These are phyloP conservation scores for Fallopia convolvulus DNA, from an alignment of 148 eudicot species.

Conservation along the genomic window DNA sequence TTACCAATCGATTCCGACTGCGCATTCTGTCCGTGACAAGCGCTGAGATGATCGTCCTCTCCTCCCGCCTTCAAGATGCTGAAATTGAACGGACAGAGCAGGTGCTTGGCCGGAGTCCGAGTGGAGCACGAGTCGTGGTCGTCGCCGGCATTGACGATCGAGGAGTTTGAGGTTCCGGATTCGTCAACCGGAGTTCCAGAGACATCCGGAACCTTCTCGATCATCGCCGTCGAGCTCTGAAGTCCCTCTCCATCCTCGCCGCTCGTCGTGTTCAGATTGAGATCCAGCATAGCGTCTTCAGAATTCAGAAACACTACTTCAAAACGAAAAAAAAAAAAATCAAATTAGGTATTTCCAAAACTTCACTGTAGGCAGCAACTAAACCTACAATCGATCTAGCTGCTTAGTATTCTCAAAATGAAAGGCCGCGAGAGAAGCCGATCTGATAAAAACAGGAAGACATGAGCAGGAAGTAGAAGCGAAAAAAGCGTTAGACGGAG, in stretches of 20 bases:
- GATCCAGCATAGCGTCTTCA: slow-evolving; percentile 31
- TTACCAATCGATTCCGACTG: slow-evolving; percentile 12
- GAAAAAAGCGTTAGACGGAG: not conserved
- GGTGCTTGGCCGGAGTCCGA: slow-evolving; percentile 10
- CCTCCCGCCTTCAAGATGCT: slow-evolving; percentile 28
- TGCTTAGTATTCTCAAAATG: not conserved
- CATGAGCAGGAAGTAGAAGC: not conserved
- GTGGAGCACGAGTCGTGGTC: slow-evolving; percentile 33
- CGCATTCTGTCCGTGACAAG: not conserved
- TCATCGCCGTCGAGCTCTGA: not conserved
- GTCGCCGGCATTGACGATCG: slow-evolving; percentile 34
- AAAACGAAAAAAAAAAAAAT: not conserved
- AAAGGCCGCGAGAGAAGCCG: not conserved
- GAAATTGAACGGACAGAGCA: slow-evolving; percentile 23
- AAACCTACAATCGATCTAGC: slow-evolving; percentile 4
- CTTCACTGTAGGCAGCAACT: not conserved
- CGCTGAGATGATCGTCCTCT: not conserved
- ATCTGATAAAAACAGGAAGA: not conserved
- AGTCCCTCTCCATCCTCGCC: slow-evolving; percentile 3
- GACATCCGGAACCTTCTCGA: slow-evolving; percentile 2
- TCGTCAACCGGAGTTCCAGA: slow-evolving; percentile 15
- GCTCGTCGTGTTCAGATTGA: slow-evolving; percentile 23
- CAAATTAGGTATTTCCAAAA: not conserved
- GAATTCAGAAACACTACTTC: not conserved
- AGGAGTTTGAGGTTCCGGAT: slow-evolving; percentile 34